Conservation (phyloP, 2,329 filamentous ascomycete species). For the Tolypocladium guangdongense region DNA sequence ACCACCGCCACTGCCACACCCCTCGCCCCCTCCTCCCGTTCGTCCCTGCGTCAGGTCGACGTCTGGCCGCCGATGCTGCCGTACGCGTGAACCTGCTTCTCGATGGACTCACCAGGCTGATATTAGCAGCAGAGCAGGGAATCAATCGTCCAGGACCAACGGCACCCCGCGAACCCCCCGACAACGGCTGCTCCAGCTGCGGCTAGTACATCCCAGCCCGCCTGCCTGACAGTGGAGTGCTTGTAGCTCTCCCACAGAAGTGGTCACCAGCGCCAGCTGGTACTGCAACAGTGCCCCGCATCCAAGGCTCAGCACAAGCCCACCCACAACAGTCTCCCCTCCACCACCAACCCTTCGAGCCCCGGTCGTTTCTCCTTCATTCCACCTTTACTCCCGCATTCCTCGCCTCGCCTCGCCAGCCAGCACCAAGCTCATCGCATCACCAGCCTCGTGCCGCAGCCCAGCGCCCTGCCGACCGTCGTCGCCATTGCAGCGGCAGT, state of each 20-base stretch:
- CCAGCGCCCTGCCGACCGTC: background rate
- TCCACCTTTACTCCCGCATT: slow-evolving; percentile 3
- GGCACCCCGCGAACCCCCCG: background rate
- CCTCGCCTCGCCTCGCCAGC: background rate
- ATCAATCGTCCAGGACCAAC: background rate
- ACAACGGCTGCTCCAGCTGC: background rate
- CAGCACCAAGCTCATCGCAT: background rate
- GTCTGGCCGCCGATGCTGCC: background rate
- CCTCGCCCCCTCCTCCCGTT: background rate
- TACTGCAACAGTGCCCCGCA: background rate
- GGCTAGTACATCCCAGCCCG: background rate
- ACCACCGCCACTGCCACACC: background rate
- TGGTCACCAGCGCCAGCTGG: background rate
- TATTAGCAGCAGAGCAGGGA: background rate
- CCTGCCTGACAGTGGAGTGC: background rate
- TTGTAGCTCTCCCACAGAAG: background rate
- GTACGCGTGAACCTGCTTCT: background rate
- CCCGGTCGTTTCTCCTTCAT: slow-evolving; percentile 1
- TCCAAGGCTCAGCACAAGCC: slow-evolving; percentile 1
- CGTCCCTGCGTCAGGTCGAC: background rate
- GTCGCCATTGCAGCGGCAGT: background rate
- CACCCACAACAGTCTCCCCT: background rate
- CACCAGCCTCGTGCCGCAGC: background rate
- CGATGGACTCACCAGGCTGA: background rate
- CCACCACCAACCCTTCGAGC: background rate